Evolutionary conservation across 2,329 filamentous ascomycete genomes (phyloP), one percentile per base, ranked within the genome.

Genomic region (Pseudogymnoascus pannorum): DNA sequence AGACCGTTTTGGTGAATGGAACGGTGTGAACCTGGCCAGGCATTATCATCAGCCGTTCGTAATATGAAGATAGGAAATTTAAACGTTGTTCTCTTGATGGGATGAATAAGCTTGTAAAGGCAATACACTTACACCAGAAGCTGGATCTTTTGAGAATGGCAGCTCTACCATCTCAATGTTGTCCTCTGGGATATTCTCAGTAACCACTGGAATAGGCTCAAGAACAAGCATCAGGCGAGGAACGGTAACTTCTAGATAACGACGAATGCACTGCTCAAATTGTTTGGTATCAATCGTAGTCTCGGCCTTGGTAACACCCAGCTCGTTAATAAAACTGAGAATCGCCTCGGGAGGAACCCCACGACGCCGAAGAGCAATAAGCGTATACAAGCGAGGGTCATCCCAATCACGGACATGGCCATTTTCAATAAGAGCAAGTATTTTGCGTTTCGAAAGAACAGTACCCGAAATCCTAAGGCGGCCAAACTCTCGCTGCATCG

Each of bases 401-500:
- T 97, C 90, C 91, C 92, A 97, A 60, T 84, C 90, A 36, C 88
- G 84, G 7, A 97, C 92, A 65, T 87, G 80, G 14, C 85, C 84
- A 59, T 88, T 83, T 42, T 87, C 81, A 2, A 97, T 91, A 4
- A 97, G 78, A 75, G 89, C 87, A 65, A 86, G 83, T 64, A 97
- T 88, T 69, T 89, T 87, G 61, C 93, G 83, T 78, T 97, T 97
- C 35, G 88, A 92, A 64, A 96, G 81, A 60, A 97, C 87, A 0
- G 92, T 96, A 12, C 92, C 92, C 9, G 85, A 87, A 29, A 97
- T 81, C 66, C 89, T 95, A 33, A 93, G 78, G 64, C 89, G 84
- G 60, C 87, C 82, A 67, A 83, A 94, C 76, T 96, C 92, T 72
- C 93, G 81, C 81, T 97, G 93, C 91, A 96, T 96, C 0, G 93